phyloP scores from a whole-genome alignment of 2,329 filamentous ascomycete genomes.

The Cladophialophora carrionii region DNA sequence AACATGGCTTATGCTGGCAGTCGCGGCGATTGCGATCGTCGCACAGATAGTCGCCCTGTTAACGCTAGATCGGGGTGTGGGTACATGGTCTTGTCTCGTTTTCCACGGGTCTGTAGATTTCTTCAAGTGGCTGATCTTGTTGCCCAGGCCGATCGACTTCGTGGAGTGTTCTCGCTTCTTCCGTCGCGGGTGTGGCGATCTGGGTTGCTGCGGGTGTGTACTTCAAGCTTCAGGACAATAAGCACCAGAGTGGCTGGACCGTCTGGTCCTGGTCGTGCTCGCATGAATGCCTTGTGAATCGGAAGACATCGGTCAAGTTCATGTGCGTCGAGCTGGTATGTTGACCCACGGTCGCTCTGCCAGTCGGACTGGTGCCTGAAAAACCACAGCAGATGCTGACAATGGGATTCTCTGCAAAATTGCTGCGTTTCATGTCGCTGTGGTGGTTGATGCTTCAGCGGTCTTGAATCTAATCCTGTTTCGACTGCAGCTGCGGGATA shows the following conservation, averaged over 20 bases:
- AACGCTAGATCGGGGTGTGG: conserved; percentile 7
- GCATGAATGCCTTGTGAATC: conserved; percentile 16
- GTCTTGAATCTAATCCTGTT: conserved; percentile 11
- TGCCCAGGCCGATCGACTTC: conserved; percentile 14
- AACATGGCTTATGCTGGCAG: conserved; percentile 22
- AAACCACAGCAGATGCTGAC: not conserved
- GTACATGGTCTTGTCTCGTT: not conserved
- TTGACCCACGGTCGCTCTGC: not conserved
- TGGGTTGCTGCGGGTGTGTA: conserved; percentile 23
- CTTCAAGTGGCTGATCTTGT: not conserved
- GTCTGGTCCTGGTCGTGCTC: conserved; percentile 24
- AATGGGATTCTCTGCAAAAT: not conserved
- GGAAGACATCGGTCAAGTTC: conserved; percentile 19
- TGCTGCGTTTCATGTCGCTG: conserved; percentile 10
- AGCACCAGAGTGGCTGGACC: conserved; percentile 15
- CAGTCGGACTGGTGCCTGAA: too few relatives aligned
- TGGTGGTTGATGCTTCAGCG: conserved; percentile 8
- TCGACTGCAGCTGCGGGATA: conserved; percentile 6
- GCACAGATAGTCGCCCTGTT: conserved; percentile 12
- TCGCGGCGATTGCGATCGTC: conserved; percentile 10
- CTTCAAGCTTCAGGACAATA: conserved; percentile 24
- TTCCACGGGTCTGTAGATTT: not conserved
- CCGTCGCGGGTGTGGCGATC: conserved; percentile 8
- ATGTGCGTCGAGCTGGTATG: conserved; percentile 28
- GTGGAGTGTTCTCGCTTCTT: conserved; percentile 18